Conservation (phyloP, 2,329 filamentous ascomycete species). For the Fusarium continuum region DNA sequence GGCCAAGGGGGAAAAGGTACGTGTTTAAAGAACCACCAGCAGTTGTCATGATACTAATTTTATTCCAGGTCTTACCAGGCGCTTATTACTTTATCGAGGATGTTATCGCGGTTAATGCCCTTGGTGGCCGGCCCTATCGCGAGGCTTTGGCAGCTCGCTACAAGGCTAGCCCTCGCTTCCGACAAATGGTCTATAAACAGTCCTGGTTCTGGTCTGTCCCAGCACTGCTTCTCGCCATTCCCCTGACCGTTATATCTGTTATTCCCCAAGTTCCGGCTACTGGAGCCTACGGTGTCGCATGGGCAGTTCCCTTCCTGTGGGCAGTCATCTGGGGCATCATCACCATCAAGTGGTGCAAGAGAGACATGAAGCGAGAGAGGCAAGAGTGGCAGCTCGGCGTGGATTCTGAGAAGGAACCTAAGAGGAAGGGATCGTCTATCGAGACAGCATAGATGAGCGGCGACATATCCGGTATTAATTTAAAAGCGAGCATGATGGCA, state of each 20-base stretch:
- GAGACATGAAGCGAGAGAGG: conserved; percentile 50
- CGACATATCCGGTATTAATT: background rate
- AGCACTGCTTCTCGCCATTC: conserved; percentile 49
- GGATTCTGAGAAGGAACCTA: conserved; percentile 33
- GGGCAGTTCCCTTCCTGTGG: conserved; percentile 54
- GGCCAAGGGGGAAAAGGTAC: conserved; percentile 60
- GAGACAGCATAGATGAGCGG: conserved; percentile 7
- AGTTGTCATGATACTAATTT: conserved; percentile 38
- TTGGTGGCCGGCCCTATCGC: conserved; percentile 57
- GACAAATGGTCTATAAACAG: conserved; percentile 52
- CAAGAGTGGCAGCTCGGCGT: conserved; percentile 50
- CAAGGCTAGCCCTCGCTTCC: conserved; percentile 53
- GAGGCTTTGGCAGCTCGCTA: conserved; percentile 55
- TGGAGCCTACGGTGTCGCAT: conserved; percentile 51
- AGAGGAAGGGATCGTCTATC: conserved; percentile 23
- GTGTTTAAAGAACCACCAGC: background rate
- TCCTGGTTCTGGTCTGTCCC: conserved; percentile 55
- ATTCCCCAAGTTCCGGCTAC: conserved; percentile 49
- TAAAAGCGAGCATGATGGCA: conserved; percentile 16
- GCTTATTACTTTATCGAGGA: conserved; percentile 74
- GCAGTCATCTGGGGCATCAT: conserved; percentile 48
- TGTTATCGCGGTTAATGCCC: conserved; percentile 72
- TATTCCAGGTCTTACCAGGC: conserved; percentile 62
- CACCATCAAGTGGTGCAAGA: conserved; percentile 50
- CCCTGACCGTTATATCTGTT: conserved; percentile 50